Evolutionary conservation across 2,329 filamentous ascomycete genomes (phyloP).

Genomic region (Apiospora phragmitis): DNA sequence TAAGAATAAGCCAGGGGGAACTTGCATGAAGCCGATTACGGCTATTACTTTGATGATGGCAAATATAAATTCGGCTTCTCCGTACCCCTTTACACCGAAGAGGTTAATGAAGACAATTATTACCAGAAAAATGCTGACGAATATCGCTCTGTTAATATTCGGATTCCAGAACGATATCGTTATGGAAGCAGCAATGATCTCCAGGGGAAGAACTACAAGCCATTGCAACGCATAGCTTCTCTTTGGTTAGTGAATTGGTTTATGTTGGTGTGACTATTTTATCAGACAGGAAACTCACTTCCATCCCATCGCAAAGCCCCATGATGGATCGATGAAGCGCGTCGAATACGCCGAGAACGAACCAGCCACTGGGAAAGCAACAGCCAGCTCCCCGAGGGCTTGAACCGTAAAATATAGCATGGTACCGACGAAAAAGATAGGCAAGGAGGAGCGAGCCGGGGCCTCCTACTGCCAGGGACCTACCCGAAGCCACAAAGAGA

Average conservation of each 20-base stretch:
- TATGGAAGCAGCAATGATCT: slow-evolving; percentile 84
- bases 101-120: slow-evolving; percentile 81
- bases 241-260: neutral
- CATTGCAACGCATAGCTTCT: slow-evolving; percentile 81
- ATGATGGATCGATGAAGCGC: slow-evolving; percentile 88
- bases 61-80: slow-evolving; percentile 87
- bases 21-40: slow-evolving; percentile 84
- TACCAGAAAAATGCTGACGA: slow-evolving; percentile 78
- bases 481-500: slow-evolving; percentile 82
- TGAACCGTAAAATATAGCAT: slow-evolving; percentile 95
- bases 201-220: slow-evolving; percentile 79
- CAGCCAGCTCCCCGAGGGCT: slow-evolving; percentile 86
- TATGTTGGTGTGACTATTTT: neutral
- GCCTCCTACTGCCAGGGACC: slow-evolving; percentile 69
- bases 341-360: slow-evolving; percentile 93
- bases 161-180: slow-evolving; percentile 81
- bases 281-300: slow-evolving; percentile 59
- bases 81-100: slow-evolving; percentile 85
- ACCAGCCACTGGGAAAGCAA: slow-evolving; percentile 86
- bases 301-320: slow-evolving; percentile 96
- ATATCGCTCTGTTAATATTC: slow-evolving; percentile 66
- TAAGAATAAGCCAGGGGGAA: slow-evolving; percentile 18
- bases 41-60: slow-evolving; percentile 84
- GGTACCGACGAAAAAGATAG: slow-evolving; percentile 74
- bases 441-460: slow-evolving; percentile 77